Evolutionary conservation across 163 green algal species (phyloP).

Genomic region (Chlamydomonas reinhardtii): DNA sequence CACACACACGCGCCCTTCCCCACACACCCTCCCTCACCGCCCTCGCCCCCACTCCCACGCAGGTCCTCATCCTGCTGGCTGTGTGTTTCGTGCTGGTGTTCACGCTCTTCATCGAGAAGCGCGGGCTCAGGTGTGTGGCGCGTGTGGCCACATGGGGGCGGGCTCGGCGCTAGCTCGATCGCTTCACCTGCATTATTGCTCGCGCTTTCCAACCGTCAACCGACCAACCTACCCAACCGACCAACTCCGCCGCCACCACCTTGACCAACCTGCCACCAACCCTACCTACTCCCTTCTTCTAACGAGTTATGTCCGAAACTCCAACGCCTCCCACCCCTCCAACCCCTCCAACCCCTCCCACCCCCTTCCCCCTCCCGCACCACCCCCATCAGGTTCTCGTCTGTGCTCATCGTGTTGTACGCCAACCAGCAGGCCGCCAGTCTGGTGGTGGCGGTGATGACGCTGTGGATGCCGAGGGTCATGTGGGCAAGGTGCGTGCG

Average conservation of each 20-base stretch:
- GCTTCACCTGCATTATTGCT: too few species aligned
- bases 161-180: too few species aligned
- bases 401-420: conserved; percentile 68
- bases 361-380: not conserved
- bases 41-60: not conserved
- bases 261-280: too few species aligned
- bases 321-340: not conserved
- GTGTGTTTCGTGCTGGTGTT: not conserved
- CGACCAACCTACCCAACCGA: too few species aligned
- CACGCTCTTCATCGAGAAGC: not conserved
- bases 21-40: too few species aligned
- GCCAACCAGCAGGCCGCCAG: conserved; percentile 62
- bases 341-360: not conserved
- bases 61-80: not conserved
- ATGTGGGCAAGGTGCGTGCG: conserved; percentile 3
- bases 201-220: too few species aligned
- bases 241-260: too few species aligned
- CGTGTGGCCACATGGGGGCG: too few species aligned
- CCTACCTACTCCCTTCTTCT: too few species aligned
- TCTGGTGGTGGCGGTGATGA: not conserved
- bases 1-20: too few species aligned
- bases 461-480: not conserved
- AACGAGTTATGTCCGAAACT: too few species aligned
- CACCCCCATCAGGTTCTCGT: not conserved
- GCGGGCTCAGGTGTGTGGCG: not conserved